A percentile compares a stretch with the other conserved stretches of the same genome.
Conservation (phyloP, 1,284 basidiomycete genomes). For the Heterobasidion irregulare region DNA sequence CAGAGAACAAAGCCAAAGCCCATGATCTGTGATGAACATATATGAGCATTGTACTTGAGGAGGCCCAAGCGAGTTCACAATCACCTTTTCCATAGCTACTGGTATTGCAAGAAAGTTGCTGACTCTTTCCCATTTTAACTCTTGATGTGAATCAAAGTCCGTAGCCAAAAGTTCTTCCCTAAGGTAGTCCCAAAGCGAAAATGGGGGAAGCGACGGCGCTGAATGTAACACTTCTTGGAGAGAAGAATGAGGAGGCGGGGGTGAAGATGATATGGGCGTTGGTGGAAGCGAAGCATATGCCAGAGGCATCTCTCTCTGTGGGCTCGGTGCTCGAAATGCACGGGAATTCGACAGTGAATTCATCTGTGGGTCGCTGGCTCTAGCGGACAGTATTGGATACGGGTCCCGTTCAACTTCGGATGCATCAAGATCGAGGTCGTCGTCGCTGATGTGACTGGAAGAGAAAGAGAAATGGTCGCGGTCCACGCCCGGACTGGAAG, state of each 20-base stretch:
- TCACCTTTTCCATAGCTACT: slow-evolving; percentile 87
- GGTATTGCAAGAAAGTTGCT: slow-evolving; percentile 95
- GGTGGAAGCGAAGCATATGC: slow-evolving; percentile 64
- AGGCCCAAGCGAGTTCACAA: slow-evolving; percentile 12
- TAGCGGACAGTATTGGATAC: neutral
- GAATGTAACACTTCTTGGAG: slow-evolving; percentile 10
- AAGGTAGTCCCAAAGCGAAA: slow-evolving; percentile 90
- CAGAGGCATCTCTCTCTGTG: slow-evolving; percentile 17
- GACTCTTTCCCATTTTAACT: slow-evolving; percentile 95
- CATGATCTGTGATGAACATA: slow-evolving; percentile 57
- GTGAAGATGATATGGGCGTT: slow-evolving; percentile 50
- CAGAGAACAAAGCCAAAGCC: slow-evolving; percentile 91
- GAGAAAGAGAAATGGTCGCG: slow-evolving; percentile 7
- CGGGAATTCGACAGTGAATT: slow-evolving; percentile 3
- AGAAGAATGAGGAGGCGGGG: slow-evolving; percentile 22
- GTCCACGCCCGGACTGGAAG: slow-evolving; percentile 9
- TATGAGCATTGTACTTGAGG: neutral
- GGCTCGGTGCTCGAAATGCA: slow-evolving; percentile 4
- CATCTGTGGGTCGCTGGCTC: neutral
- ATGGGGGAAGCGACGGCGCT: slow-evolving; percentile 33
- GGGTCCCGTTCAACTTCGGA: slow-evolving; percentile 5
- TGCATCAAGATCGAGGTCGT: slow-evolving; percentile 3
- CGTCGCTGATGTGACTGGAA: slow-evolving; percentile 8
- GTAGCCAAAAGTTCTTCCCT: slow-evolving; percentile 82
- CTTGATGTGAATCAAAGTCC: slow-evolving; percentile 89